Evolutionary conservation across 2,329 filamentous ascomycete species (phyloP), one percentile per base, ranked within the genome.

Genomic region (Cercospora sojina): DNA sequence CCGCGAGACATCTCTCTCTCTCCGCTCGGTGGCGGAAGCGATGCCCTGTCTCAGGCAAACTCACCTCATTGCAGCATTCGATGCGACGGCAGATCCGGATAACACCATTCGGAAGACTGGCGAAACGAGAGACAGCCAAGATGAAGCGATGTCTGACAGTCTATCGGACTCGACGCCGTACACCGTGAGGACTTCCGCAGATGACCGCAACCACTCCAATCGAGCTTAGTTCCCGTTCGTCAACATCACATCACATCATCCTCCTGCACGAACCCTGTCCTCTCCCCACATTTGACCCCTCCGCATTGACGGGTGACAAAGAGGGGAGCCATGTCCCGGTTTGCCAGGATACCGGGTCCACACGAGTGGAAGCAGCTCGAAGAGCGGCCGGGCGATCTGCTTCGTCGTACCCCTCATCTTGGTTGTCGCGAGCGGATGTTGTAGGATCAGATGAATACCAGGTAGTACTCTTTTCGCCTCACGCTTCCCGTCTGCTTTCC

Each of bases 321-420:
- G 58, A 49, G 58, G 58, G 58, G 58, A 60, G 58, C 58, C 58
- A 43, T 60, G 58, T n/a, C 23, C 31, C 25, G n/a, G 27, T 60
- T 18, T 49, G 23, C 58, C 38, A 47, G 58, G 58, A 60, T 60
- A 31, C 38, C 58, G 49, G 58, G 58, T 43, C 35, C 58, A 60
- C 58, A 29, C 5, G 32, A 16, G 31, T 27, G 23, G 58, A 60
- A 60, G 25, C 35, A 43, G 32, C 35, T 60, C 58, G 58, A 60
- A 60, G 18, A 25, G 38, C 27, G 38, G n/a, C n/a, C n/a, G n/a
- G n/a, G 23, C 23, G 58, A 60, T 38, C 58, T 60, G 58, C 20
- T 47, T 41, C 31, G 35, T 23, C 7, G 38, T 59, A 59, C 57
- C 57, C 57, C 57, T 59, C 57, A 59, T 41, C 55, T 58, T 59